Evolutionary conservation across 495 filamentous ascomycete species (phyloP), one percentile per base, ranked within the genome.

Genomic region (Aspergillus sparsus): DNA sequence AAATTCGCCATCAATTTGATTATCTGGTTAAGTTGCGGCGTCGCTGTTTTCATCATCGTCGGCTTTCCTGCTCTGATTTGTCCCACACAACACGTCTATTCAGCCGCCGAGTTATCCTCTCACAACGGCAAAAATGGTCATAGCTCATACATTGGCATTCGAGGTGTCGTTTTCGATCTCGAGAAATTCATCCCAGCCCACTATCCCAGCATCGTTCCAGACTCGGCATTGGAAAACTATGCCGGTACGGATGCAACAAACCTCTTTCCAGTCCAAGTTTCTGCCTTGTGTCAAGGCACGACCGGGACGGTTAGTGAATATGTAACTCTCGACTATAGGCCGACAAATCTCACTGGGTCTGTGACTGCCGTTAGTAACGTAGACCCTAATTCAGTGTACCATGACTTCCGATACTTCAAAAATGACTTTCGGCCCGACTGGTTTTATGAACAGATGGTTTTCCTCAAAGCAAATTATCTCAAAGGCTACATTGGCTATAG

Each of bases 1-100:
- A 98, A 98, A 80, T 74, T 98, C 57, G 94, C 94, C 36, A 99
- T 99, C 82, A 99, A 99, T 79, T 74, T 98, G 63, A 83, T 98
- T 73, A 99, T 99, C 69, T 99, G 94, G 94, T 82, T 93, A 61
- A 81, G 80, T 66, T 98, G 94, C 74, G 77, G 76, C 49, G 77
- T 89, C 63, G 85, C 90, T 3, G 81, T 89, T 47, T 99, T 98
- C 81, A 90, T 99, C 81, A 85, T 89, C 68, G 86, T 97, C 56
- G 82, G 85, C 66, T 95, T 98, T 72, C 94, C 94, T 15, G 75
- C 80, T 62, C 77, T 98, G 57, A 88, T 99, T 67, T 99, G 94
- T 76, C 94, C 94, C 0, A 93, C 77, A 34, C 95, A 98, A 68
- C 73, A 93, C 67, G 90, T 99, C 34, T 97, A 82, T 75, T 94